Base-by-base conservation (phyloP, 1,284 basidiomycete genomes). In the Sporisorium iseilematis-ciliati region DNA sequence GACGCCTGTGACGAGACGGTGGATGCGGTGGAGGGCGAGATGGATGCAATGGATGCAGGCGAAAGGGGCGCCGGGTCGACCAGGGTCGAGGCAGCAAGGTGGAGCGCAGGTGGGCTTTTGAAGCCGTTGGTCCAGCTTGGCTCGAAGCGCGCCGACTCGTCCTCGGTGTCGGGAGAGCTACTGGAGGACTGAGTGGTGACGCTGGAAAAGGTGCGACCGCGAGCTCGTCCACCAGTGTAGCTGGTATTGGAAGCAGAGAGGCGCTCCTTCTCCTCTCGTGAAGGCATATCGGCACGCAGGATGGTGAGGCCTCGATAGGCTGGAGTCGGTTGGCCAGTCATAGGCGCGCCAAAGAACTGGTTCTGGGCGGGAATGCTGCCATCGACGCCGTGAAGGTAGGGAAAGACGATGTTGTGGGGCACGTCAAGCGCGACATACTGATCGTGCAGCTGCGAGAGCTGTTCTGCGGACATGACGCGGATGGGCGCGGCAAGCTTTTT, bases 361-460 rank as follows among this genome's bases (percentile, higher is more conserved):
- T 81, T 83, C 26, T 84, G 83, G 4, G 70, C 75, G 11, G 67
- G 54, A 43, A 74, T 79, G 57, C 73, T 75, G 42, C 78, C 79
- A 51, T 82, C 81, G 43, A 82, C 81, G 41, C 83, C 82, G 56
- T 84, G 82, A 18, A 84, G 64, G 50, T 79, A 84, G 50, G 83
- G 83, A 35, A 84, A 84, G 49, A 84, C 75, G 59, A 80, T 70
- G 43, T 53, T 45, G 50, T 81, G 80, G 18, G 81, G 82, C 25
- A 82, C 81, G 25, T 84, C 83, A 23, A 74, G 68, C 3, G 54
- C 40, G 3, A 66, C 64, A 40, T 83, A 83, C 23, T 72, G 49
- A 11, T 73, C 62, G 35, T 82, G 74, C 43, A 84, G 31, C 14
- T 58, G 48, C 11, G 75, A 75, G 7, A 82, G 73, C 64, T 84